A percentile compares a stretch with the other conserved stretches of the same genome.
Evolutionary conservation across 2,329 filamentous ascomycete species (phyloP).

Genomic region (Fusarium poae): DNA sequence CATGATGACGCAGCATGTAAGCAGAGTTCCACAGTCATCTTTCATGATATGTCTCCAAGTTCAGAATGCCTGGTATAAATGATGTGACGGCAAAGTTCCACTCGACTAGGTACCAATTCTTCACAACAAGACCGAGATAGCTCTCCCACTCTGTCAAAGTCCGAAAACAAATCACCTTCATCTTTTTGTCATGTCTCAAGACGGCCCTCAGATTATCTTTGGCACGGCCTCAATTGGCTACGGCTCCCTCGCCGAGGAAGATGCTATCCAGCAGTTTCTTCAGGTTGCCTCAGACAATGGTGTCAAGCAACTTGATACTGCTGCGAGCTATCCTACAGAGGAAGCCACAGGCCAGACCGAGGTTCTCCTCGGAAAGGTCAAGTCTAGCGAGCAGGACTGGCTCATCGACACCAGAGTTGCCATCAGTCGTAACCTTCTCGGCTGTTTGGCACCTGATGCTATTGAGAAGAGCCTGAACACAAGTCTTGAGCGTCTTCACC

Average conservation of each 20-base stretch:
- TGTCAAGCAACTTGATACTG: neutral
- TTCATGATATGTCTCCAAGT: neutral
- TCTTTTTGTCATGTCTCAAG: neutral
- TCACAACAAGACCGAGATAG: neutral
- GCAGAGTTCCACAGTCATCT: neutral
- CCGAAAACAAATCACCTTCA: neutral
- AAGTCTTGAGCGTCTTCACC: neutral
- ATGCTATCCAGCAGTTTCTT: neutral
- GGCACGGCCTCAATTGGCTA: neutral
- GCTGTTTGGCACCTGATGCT: neutral
- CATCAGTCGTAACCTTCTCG: neutral
- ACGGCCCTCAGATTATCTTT: neutral
- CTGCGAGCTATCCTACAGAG: neutral
- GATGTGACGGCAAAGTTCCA: neutral
- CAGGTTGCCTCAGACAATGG: neutral
- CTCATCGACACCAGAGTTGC: neutral
- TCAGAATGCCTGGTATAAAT: neutral
- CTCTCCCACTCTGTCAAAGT: neutral
- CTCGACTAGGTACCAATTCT: neutral
- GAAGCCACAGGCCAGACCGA: neutral
- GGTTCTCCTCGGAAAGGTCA: neutral
- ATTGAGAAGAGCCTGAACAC: neutral
- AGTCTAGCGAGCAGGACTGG: neutral
- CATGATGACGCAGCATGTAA: neutral
- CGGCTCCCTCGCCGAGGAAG: neutral